Evolutionary conservation across 495 filamentous ascomycete species (phyloP), one percentile per base, ranked within the genome.

Genomic region (Aspergillus conjunctus): DNA sequence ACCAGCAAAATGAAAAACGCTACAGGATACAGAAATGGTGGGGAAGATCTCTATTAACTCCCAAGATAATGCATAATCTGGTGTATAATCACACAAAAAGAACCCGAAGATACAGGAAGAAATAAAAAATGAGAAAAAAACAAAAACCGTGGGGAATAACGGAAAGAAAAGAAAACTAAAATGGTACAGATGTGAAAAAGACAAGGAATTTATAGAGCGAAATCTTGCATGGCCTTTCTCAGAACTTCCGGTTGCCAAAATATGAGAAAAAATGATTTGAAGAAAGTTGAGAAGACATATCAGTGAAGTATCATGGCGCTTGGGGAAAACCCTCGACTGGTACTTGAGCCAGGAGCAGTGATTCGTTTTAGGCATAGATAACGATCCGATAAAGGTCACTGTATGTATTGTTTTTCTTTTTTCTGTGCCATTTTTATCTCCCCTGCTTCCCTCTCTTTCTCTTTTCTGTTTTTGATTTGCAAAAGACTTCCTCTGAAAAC

Each of bases 311-410:
- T 2, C 26, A 26, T 5, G 5, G 26, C 26, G 26, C 5, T 5
- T 26, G 26, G 26, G 26, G 26, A 26, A 2, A 26, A 2, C 26
- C 26, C 26, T 5, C 26, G 2, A 2, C 26, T 5, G 26, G 5
- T 26, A 26, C 26, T 26, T 26, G 5, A 26, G 26, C 26, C 5
- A 5, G 26, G 26, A 26, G 26, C 26, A 26, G 26, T 26, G 26
- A 26, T 26, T 26, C 26, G 26, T 26, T 26, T 26, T 26, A 26
- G 26, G 26, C 26, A 26, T 5, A 5, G 5, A 26, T 26, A 1
- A 43, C 43, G 46, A 52, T 59, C 34, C 15, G 31, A 59, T 43
- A 43, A 30, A 51, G 17, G 44, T 48, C 18, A 21, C 22, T 51
- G 18, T 22, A 26, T 20, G 18, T 0, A 15, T 39, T 26, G 33